A percentile compares a stretch with the other conserved stretches of the same genome.
Evolutionary conservation across 192 early-diverging fungal species (phyloP).

Genomic region (Phycomyces nitens): DNA sequence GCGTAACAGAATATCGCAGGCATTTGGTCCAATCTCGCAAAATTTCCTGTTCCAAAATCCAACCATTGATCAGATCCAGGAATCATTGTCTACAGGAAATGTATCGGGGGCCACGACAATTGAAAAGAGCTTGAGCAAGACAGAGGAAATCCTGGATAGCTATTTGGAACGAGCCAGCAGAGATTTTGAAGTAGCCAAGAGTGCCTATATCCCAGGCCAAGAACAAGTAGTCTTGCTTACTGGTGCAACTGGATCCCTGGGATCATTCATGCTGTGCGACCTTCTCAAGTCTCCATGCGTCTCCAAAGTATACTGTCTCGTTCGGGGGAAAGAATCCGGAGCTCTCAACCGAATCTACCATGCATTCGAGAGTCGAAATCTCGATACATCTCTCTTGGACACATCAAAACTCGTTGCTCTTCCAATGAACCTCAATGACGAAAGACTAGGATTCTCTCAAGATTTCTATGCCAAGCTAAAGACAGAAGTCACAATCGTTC

Average conservation of each 20-base stretch:
- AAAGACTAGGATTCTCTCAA: constrained; percentile 18
- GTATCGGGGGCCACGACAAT: not conserved
- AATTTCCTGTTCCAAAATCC: constrained; percentile 30
- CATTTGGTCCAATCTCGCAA: constrained; percentile 15
- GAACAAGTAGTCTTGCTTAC: constrained; percentile 30
- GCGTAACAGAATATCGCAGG: constrained; percentile 18
- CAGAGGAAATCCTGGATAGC: constrained; percentile 1
- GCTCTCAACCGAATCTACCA: constrained; percentile 7
- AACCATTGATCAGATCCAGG: constrained; percentile 5
- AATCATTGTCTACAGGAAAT: constrained; percentile 2
- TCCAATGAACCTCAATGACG: constrained; percentile 22
- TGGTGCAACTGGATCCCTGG: constrained; percentile 37
- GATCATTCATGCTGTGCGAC: constrained; percentile 19
- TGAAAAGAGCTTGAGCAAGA: not conserved
- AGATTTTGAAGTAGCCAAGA: constrained; percentile 5
- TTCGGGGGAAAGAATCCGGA: constrained; percentile 23
- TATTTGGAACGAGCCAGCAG: constrained; percentile 13
- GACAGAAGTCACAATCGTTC: constrained; percentile 26
- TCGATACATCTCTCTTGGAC: constrained; percentile 12
- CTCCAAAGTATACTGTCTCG: constrained; percentile 27
- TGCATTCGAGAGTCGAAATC: constrained; percentile 16
- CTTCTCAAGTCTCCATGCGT: constrained; percentile 16
- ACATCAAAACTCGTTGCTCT: constrained; percentile 6
- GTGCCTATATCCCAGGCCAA: not conserved
- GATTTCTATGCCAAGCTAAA: constrained; percentile 20